phyloP scores from a whole-genome alignment of 2,329 filamentous ascomycete genomes.

The Ophiocordyceps camponoti-saundersi region DNA sequence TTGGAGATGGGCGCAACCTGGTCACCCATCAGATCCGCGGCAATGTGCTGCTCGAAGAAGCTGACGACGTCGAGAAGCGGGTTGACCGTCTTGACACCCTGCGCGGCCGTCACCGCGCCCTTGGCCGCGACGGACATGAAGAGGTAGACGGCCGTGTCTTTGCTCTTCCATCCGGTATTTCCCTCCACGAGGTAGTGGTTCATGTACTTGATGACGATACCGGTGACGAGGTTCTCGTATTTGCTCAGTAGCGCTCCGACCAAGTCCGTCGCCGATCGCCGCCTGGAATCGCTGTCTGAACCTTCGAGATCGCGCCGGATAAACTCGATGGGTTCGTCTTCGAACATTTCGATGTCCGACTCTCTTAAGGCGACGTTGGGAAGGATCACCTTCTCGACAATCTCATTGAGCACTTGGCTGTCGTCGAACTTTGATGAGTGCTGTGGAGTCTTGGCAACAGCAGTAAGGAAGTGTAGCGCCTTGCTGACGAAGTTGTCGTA shows the following conservation, averaged over 20 bases:
- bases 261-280: constrained; percentile 89
- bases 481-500: constrained; percentile 92
- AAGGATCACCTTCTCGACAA: constrained; percentile 89
- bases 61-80: constrained; percentile 75
- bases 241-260: constrained; percentile 74
- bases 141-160: constrained; percentile 95
- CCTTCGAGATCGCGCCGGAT: constrained; percentile 90
- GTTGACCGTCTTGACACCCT: constrained; percentile 86
- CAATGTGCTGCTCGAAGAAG: constrained; percentile 88
- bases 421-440: constrained; percentile 80
- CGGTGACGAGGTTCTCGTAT: constrained; percentile 72
- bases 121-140: constrained; percentile 91
- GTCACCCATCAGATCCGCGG: constrained; percentile 61
- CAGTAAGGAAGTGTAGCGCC: constrained; percentile 84
- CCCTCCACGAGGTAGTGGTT: constrained; percentile 69
- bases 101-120: constrained; percentile 68
- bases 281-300: constrained; percentile 84
- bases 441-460: constrained; percentile 59
- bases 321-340: constrained; percentile 97
- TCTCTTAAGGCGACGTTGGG: constrained; percentile 86
- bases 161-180: constrained; percentile 83
- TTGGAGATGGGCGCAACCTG: constrained; percentile 72
- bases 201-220: constrained; percentile 76
- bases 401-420: constrained; percentile 60
- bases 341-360: constrained; percentile 88